Evolutionary conservation across 1,139 yeast species (phyloP).

Genomic region (Saccharomyces hybrid): DNA sequence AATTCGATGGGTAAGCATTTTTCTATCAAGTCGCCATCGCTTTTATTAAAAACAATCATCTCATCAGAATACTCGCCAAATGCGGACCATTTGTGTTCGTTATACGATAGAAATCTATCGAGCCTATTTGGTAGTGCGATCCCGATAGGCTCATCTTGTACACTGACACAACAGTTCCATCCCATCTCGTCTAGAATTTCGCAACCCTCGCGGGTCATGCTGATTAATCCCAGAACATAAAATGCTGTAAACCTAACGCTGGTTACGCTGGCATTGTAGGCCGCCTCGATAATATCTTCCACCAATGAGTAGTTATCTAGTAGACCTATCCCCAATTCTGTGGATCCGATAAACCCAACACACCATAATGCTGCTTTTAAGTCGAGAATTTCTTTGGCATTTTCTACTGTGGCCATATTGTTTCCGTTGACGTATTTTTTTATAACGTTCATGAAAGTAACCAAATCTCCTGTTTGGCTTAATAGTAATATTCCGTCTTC

Average conservation of each 20-base stretch:
- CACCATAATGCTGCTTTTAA: constrained; percentile 83
- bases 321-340: constrained; percentile 57
- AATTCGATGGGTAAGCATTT: constrained; percentile 13
- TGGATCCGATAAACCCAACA: constrained; percentile 72
- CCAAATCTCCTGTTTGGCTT: constrained; percentile 41
- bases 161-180: constrained; percentile 60
- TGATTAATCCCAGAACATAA: constrained; percentile 65
- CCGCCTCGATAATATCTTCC: constrained; percentile 45
- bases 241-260: constrained; percentile 70
- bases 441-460: constrained; percentile 37
- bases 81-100: constrained; percentile 19
- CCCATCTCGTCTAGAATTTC: constrained; percentile 78
- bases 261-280: constrained; percentile 49
- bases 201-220: constrained; percentile 68
- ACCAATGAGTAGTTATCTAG: constrained; percentile 55
- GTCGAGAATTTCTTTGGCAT: constrained; percentile 32
- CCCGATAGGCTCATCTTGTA: constrained; percentile 47
- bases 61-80: constrained; percentile 14
- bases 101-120: constrained; percentile 23
- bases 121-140: constrained; percentile 45
- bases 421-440: constrained; percentile 30
- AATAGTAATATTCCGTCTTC: constrained; percentile 63
- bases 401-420: constrained; percentile 17
- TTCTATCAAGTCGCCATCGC: constrained; percentile 14
- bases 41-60: constrained; percentile 14